Conservation (phyloP, 164 flowering plant genomes). For the Dillenia suffruticosa region DNA sequence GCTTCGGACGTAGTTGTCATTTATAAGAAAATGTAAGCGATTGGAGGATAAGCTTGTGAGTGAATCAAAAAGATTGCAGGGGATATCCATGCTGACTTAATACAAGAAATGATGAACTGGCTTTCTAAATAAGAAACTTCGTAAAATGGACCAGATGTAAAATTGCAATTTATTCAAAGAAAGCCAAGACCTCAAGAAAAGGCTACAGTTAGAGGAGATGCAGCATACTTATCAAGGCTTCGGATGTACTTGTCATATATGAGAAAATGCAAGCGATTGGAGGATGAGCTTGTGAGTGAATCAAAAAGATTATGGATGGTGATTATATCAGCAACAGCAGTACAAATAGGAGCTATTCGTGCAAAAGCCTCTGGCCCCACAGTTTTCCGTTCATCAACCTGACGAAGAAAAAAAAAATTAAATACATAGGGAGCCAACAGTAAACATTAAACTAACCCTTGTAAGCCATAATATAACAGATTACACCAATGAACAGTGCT, state of each 20-base stretch:
- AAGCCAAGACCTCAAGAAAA: neutral
- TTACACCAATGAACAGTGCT: neutral
- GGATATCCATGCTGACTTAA: too few relatives aligned
- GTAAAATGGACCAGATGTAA: too few relatives aligned
- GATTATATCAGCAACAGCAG: conserved; percentile 60
- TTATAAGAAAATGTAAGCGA: conserved; percentile 74
- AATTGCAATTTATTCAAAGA: neutral
- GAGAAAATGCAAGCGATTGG: conserved; percentile 68
- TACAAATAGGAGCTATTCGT: conserved; percentile 81
- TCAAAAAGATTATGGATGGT: conserved; percentile 82
- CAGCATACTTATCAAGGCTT: conserved; percentile 71
- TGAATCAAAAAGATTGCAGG: conserved; percentile 78
- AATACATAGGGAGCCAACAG: neutral
- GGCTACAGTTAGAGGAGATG: conserved; percentile 10
- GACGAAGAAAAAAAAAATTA: conserved; percentile 6
- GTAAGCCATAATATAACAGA: neutral
- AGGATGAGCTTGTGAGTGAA: conserved; percentile 65
- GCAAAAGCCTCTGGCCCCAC: conserved; percentile 86
- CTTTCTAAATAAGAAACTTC: too few relatives aligned
- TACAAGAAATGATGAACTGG: too few relatives aligned
- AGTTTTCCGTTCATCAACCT: conserved; percentile 84
- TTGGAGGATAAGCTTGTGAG: conserved; percentile 62
- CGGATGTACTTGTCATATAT: conserved; percentile 81
- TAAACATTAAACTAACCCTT: neutral
- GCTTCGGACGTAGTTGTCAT: conserved; percentile 75